Percentiles rank a stretch among this genome's conserved stretches.
Evolutionary conservation across 768 basidiomycete species (phyloP).

Genomic region (Saitozyma sp.): DNA sequence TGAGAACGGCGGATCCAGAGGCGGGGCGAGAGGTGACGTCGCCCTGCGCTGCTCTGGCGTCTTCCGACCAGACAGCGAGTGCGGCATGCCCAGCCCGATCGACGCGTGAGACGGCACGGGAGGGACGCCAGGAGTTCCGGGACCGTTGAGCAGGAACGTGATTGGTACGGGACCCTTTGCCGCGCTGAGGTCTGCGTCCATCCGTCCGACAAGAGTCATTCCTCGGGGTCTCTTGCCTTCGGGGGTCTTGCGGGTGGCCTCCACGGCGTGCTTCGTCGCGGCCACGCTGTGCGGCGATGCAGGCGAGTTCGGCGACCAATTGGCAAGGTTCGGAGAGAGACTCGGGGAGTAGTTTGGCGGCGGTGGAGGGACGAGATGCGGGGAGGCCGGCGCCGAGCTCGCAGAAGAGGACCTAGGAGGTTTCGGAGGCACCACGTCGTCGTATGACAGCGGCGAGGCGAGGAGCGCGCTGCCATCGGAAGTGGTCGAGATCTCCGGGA

Average conservation of each 20-base stretch:
- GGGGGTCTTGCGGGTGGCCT: conserved; percentile 26
- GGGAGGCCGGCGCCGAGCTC: not conserved
- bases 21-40: not conserved
- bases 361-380: conserved; percentile 10
- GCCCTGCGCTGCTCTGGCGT: too few species aligned
- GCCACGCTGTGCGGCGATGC: conserved; percentile 38
- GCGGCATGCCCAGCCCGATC: not conserved
- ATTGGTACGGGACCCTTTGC: conserved; percentile 49
- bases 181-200: conserved; percentile 42
- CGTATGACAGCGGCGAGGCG: too few species aligned
- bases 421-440: too few species aligned
- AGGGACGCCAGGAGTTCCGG: not conserved
- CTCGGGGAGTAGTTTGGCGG: not conserved
- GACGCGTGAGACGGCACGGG: not conserved
- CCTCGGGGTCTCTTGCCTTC: conserved; percentile 29
- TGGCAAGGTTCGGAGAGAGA: not conserved
- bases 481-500: too few species aligned
- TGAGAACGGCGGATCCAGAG: not conserved
- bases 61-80: not conserved
- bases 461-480: too few species aligned
- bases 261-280: conserved; percentile 39
- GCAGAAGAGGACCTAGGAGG: not conserved
- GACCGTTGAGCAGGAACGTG: conserved; percentile 28
- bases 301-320: conserved; percentile 31
- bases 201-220: conserved; percentile 45